Conservation (phyloP, 108 stramenopile genomes). For the Cyclotella atomus region DNA sequence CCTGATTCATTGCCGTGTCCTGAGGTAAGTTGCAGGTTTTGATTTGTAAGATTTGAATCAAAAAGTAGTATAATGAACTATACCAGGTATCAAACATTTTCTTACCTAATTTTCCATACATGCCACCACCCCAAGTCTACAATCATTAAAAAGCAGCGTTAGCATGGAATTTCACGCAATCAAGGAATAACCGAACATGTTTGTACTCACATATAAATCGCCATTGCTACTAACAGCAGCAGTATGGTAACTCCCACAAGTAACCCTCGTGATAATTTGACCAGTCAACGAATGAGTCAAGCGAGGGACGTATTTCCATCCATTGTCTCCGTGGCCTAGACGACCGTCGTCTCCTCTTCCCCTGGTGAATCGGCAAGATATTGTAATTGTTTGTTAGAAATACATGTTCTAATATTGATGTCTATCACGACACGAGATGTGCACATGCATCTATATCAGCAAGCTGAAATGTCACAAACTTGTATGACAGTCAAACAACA, state of each 20-base stretch:
- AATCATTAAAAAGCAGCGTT: too few relatives aligned
- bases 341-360: conserved; percentile 89
- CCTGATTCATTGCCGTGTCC: conserved; percentile 95
- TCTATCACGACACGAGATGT: too few relatives aligned
- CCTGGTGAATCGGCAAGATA: too few relatives aligned
- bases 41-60: not conserved
- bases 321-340: conserved; percentile 94
- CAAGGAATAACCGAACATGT: not conserved
- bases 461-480: too few relatives aligned
- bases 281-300: conserved; percentile 81
- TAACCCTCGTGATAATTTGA: conserved; percentile 85
- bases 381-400: too few relatives aligned
- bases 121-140: conserved; percentile 86
- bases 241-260: conserved; percentile 95
- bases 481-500: too few relatives aligned
- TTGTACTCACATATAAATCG: conserved; percentile 72
- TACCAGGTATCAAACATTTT: too few relatives aligned
- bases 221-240: conserved; percentile 92
- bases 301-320: conserved; percentile 96
- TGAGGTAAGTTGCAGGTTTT: conserved; percentile 13
- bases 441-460: too few relatives aligned
- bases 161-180: too few relatives aligned
- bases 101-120: conserved; percentile 87
- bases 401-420: too few relatives aligned
- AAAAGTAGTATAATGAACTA: not conserved